Percentiles rank a stretch among this genome's conserved stretches.
Conservation (phyloP, 768 basidiomycete genomes). For the Rhodosporidiobolus sp. region DNA sequence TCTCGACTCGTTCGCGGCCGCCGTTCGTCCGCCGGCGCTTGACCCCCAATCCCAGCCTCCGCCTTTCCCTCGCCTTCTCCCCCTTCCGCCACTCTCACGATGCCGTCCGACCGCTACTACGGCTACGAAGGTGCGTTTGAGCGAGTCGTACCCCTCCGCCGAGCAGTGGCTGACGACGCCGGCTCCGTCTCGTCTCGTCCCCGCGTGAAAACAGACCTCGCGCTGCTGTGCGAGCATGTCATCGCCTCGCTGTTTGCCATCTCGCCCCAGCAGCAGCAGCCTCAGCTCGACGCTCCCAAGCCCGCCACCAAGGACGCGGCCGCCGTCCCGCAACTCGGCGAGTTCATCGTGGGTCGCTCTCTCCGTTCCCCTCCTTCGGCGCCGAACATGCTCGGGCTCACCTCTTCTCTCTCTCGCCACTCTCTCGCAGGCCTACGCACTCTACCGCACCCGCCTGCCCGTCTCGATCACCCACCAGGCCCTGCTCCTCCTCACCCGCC, state of each 20-base stretch:
- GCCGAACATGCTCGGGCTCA: neutral
- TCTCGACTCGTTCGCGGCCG: too few relatives aligned
- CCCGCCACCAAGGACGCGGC: conserved; percentile 5
- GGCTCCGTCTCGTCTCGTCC: neutral
- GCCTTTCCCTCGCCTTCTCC: conserved; percentile 51
- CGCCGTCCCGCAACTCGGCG: conserved; percentile 30
- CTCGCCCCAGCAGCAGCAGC: conserved; percentile 8
- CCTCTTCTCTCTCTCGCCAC: neutral
- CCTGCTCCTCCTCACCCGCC: conserved; percentile 70
- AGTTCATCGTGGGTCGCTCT: conserved; percentile 37
- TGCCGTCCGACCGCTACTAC: conserved; percentile 30
- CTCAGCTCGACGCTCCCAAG: conserved; percentile 1
- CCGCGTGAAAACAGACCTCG: conserved; percentile 23
- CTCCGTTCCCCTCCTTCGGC: neutral
- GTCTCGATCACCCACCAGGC: conserved; percentile 65
- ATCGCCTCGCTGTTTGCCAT: conserved; percentile 35
- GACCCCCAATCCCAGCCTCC: neutral
- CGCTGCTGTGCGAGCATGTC: conserved; percentile 39
- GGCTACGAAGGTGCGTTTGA: conserved; percentile 26
- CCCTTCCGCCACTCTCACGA: neutral
- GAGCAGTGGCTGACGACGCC: neutral
- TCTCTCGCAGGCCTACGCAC: conserved; percentile 59
- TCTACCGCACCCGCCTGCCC: conserved; percentile 76
- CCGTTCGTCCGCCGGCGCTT: neutral
- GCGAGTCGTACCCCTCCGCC: too few relatives aligned